Base-by-base conservation (phyloP, 768 basidiomycete genomes). In the Boletus rubroflammeus region DNA sequence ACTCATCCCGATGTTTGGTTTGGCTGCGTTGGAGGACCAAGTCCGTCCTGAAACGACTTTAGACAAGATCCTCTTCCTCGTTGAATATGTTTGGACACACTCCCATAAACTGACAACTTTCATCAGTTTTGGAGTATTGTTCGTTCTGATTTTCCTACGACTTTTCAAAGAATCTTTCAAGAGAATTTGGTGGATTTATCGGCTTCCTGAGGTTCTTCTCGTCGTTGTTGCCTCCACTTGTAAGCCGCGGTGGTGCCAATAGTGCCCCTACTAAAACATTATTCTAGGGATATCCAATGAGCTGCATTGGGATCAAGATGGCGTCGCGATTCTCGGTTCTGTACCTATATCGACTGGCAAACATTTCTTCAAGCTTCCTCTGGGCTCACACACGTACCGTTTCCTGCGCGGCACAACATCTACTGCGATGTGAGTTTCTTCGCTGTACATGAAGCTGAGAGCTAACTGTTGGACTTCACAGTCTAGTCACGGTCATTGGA, bases 1-100 rank as follows among this genome's bases (percentile, higher is more conserved):
- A 66, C 74, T 94, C 17, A 84, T 93, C 26, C 92, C 94, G 0
- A 94, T 98, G 88, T 80, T 97, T 44, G 94, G 94, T 25, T 78
- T 98, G 25, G 73, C 73, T 6, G 70, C 72, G 3, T 73, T 91
- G 11, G 77, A 82, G 56, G 78, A 78, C 51, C 40, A 66, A 17
- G 47, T 81, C 11, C 81, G 86, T 62, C 86, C 86, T 4, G 75
- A 86, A 59, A 79, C 84, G 3, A 85, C 92, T 0, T 59, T 90
- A 21, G 84, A 89, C 55, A 98, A 98, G 68, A 67, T 88, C 11
- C 15, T 82, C 8, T 98, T 98, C 72, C 70, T 98, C 17, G 34
- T 87, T 21, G 76, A 84, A 62, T 73, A 87, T 56, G 74, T 73
- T 4, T 76, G 81, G 62, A 70, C 76, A 1, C 73, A 86, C 50